Base-by-base conservation (phyloP, 1,139 yeast species). In the Waltiozyma solani region DNA sequence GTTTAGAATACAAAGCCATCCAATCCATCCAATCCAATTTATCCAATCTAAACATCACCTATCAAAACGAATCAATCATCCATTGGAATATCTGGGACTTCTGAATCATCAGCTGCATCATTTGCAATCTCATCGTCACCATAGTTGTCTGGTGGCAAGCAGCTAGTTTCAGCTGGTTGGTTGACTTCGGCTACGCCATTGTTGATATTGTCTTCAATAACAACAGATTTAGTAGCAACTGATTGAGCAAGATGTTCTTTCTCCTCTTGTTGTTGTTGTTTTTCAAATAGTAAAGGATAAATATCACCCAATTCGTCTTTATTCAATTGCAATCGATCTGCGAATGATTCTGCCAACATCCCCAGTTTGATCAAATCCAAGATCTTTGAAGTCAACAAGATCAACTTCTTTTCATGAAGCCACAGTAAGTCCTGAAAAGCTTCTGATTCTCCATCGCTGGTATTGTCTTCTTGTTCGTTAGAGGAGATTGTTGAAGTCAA, bases 351-450 rank as follows among this genome's bases (percentile, higher is more conserved):
- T 17, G 57, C 54, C n/a, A 76, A 47, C 42, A 70, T 51, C 1
- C 64, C 66, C 18, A 69, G 47, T 34, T 67, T 68, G 20, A 62
- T 49, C 40, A 79, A 57, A 8, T 69, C 63, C 34, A 69, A 58
- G 34, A 81, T 39, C 50, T 78, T 78, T 22, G 77, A 58, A 0
- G 73, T 58, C 44, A 58, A 74, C 4, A 72, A 60, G 42, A 77
- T 67, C n/a, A 81, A 56, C 19, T 64, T 69, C 40, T 63, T 66
- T 46, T 74, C 77, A 7, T 58, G 51, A 10, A 48, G 48, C 69
- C 69, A 43, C 42, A 56, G 48, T 19, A 67, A 68, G 39, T 64
- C 72, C 41, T 69, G 23, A 21, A 7, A 21, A 21, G 7, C 10
- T 10, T n/a, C n/a, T n/a, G n/a, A n/a, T n/a, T n/a, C n/a, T n/a